Percentiles rank a stretch among this genome's conserved stretches.
phyloP scores from a whole-genome alignment of 1,284 basidiomycete genomes.

The Ustilago esculenta region DNA sequence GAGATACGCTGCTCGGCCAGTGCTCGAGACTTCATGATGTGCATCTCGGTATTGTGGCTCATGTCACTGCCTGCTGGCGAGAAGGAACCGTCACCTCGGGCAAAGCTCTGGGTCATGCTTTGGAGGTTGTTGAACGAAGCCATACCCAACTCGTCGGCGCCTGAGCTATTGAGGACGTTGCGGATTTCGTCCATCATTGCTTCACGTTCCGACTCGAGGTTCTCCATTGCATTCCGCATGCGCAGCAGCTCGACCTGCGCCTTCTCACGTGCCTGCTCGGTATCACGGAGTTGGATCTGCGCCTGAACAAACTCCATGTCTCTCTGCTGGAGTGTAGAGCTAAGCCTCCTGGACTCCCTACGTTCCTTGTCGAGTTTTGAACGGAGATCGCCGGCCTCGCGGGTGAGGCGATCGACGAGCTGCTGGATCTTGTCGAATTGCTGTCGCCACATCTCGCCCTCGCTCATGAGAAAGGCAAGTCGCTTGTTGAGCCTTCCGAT shows the following conservation, averaged over 20 bases:
- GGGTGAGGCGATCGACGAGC: conserved; percentile 83
- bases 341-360: conserved; percentile 81
- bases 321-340: conserved; percentile 64
- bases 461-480: conserved; percentile 89
- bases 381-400: conserved; percentile 80
- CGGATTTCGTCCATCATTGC: conserved; percentile 65
- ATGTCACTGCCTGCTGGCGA: conserved; percentile 41
- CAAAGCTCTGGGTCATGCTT: conserved; percentile 33
- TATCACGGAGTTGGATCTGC: conserved; percentile 57
- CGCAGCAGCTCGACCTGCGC: conserved; percentile 51
- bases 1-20: conserved; percentile 59
- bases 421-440: conserved; percentile 90
- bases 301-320: conserved; percentile 59
- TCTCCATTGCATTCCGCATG: conserved; percentile 60
- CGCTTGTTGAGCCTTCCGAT: conserved; percentile 72
- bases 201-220: conserved; percentile 55
- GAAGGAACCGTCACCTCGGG: conserved; percentile 11
- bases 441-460: conserved; percentile 86
- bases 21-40: conserved; percentile 57
- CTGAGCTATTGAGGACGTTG: conserved; percentile 43
- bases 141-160: conserved; percentile 43
- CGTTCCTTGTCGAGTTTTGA: conserved; percentile 87
- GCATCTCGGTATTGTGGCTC: conserved; percentile 49
- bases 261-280: conserved; percentile 59
- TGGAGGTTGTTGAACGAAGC: conserved; percentile 47